These are phyloP conservation scores for Populus davidiana DNA, from an alignment of 345 rosid genomes.

Conservation along the genomic window DNA sequence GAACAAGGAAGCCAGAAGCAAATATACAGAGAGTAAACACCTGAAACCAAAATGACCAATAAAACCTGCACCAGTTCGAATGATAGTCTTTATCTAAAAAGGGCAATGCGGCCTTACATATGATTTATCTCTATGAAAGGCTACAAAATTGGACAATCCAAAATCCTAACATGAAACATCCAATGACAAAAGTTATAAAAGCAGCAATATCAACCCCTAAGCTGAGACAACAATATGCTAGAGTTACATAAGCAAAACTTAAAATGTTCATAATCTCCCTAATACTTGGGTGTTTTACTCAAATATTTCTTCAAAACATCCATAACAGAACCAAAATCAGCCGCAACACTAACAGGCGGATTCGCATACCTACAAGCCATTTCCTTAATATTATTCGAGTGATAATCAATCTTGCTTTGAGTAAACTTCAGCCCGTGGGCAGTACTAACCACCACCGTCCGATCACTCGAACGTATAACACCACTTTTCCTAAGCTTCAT, in stretches of 20 bases:
- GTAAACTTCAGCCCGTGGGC: slow-evolving; percentile 34
- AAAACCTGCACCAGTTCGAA: not conserved
- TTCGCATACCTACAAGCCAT: slow-evolving; percentile 34
- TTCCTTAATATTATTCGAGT: slow-evolving; percentile 25
- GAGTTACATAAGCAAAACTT: not conserved
- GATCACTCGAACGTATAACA: slow-evolving; percentile 20
- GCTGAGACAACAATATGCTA: not conserved
- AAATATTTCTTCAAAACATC: slow-evolving; percentile 26
- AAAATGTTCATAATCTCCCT: not conserved
- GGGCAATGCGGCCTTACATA: not conserved
- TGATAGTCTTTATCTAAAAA: not conserved
- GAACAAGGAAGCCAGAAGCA: not conserved
- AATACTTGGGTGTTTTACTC: slow-evolving; percentile 14
- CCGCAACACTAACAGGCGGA: slow-evolving; percentile 27
- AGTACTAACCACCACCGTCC: slow-evolving; percentile 33
- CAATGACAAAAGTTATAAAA: not conserved
- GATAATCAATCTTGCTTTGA: slow-evolving; percentile 32
- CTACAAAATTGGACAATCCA: not conserved
- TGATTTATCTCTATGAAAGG: not conserved
- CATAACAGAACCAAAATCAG: slow-evolving; percentile 33
- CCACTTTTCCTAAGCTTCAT: slow-evolving; percentile 29
- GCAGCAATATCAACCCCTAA: not conserved
- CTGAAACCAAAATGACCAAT: not conserved
- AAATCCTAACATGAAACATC: not conserved
- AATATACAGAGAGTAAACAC: not conserved